Evolutionary conservation across 176 grass and related monocot species (phyloP), one percentile per base, ranked within the genome.

Genomic region (Oryza longistaminata): DNA sequence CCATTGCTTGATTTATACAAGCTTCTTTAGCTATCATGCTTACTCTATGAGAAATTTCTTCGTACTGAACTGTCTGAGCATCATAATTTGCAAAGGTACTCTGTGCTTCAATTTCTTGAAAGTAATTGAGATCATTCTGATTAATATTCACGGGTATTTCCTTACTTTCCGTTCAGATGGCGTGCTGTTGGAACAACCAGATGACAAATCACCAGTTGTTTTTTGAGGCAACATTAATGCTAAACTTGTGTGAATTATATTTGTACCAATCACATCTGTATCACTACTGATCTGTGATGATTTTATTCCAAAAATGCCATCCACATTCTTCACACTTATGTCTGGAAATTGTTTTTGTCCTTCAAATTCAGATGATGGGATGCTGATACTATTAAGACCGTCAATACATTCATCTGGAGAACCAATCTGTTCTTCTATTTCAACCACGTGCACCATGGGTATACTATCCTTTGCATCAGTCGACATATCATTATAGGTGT

Each of bases 271-370:
- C 69, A 58, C 52, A 14, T 66, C n/a, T n/a, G 50, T 19, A 29
- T 66, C 76, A 80, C 15, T 42, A 53, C 34, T 49, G 42, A 64
- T 80, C 0, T 21, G 9, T 29, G 16, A 12, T 50, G 29, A n/a
- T 86, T 74, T 39, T 80, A n/a, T 21, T 29, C 31, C 76, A 52
- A 80, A 60, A 80, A 39, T 66, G 46, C 66, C 12, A 53, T 81
- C 66, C 29, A 34, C 29, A 70, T 81, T 53, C 19, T 48, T 80
- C 16, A 22, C n/a, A 21, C 29, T 22, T 72, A 80, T 73, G 29
- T 80, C 68, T 15, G n/a, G 0, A 29, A 21, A 52, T 65, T 80
- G 53, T 40, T 37, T 61, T 66, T 65, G 72, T 46, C 53, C 73
- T 66, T 66, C 27, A 73, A 80, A 86, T 17, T 80, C 76, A 40